Evolutionary conservation across 2,329 filamentous ascomycete genomes (phyloP).

Genomic region (Triangularia verruculosa): DNA sequence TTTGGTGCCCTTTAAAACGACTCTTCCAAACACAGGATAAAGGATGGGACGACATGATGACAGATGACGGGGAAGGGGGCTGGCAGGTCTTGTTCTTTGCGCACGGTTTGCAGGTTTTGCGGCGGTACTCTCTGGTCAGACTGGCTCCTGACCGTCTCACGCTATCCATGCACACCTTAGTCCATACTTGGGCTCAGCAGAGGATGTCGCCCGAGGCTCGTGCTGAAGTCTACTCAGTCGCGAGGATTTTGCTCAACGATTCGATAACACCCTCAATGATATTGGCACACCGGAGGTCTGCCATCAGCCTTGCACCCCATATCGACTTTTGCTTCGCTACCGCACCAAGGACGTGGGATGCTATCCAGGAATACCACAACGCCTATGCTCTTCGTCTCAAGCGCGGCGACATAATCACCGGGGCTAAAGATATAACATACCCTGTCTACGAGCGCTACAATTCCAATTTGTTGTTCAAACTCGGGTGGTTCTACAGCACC

Average conservation of each 20-base stretch:
- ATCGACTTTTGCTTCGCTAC: not conserved
- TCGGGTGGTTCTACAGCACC: slow-evolving; percentile 2
- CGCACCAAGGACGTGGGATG: not conserved
- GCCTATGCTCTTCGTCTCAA: not conserved
- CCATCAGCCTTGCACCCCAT: not conserved
- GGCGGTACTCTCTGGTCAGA: slow-evolving; percentile 26
- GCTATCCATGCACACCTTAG: slow-evolving; percentile 28
- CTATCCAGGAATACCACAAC: not conserved
- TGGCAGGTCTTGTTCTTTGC: not conserved
- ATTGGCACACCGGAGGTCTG: not conserved
- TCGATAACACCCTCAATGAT: not conserved
- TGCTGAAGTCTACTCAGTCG: not conserved
- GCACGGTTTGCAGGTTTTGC: slow-evolving; percentile 13
- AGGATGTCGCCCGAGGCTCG: slow-evolving; percentile 11
- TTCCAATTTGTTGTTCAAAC: not conserved
- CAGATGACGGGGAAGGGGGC: slow-evolving; percentile 11
- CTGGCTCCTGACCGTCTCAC: not conserved
- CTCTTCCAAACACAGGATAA: not conserved
- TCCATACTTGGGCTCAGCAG: slow-evolving; percentile 27
- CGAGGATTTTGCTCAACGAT: slow-evolving; percentile 14
- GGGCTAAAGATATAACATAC: not conserved
- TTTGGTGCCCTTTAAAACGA: not conserved
- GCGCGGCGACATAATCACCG: not conserved
- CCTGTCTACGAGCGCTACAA: not conserved
- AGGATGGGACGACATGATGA: slow-evolving; percentile 9